Base-by-base conservation (phyloP, 371 early-diverging fungal genomes). In the Apophysomyces elegans region DNA sequence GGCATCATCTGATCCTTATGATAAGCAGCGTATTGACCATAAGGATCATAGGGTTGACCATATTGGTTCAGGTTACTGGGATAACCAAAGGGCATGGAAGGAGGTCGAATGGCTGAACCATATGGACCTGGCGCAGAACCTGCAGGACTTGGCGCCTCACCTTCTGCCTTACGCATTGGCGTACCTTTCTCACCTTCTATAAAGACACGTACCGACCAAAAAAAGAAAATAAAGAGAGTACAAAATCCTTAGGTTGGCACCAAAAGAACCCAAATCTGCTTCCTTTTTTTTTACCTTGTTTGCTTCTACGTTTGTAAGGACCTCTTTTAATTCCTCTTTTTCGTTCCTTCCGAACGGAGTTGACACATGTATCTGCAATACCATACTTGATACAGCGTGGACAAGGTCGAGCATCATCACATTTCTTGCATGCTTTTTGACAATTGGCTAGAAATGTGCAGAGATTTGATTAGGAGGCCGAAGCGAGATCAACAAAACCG, bases 341-440 rank as follows among this genome's bases (percentile, higher is more conserved):
- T 36, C 96, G 87, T 41, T 89, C 90, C 80, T 95, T 95, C 39
- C 96, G 86, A 44, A 84, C 86, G 9, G 94, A 94, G 71, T 93
- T 87, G 2, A 86, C 80, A 67, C 96, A 96, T 2, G 91, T 83
- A 11, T 86, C 87, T 1, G 78, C 81, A 37, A 95, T 67, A 35
- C 87, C 89, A 61, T 90, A 88, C 64, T 88, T 90, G 68, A 93
- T 74, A 67, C 96, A 96, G 32, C 96, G 90, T 61, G 81, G 76
- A 69, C 96, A 96, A 1, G 96, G 96, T 67, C 96, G 78, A 8
- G 84, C 86, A 56, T 94, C 90, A 67, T 95, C 95, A 70, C 96
- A 96, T 74, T 94, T 95, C 75, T 96, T 96, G 77, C 96, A 96
- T 0, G 96, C 94, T 65, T 90, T 90, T 78, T 95, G 93, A 67